Evolutionary conservation across 2,329 filamentous ascomycete species (phyloP), one percentile per base, ranked within the genome.

Genomic region (Elsinoe australis): DNA sequence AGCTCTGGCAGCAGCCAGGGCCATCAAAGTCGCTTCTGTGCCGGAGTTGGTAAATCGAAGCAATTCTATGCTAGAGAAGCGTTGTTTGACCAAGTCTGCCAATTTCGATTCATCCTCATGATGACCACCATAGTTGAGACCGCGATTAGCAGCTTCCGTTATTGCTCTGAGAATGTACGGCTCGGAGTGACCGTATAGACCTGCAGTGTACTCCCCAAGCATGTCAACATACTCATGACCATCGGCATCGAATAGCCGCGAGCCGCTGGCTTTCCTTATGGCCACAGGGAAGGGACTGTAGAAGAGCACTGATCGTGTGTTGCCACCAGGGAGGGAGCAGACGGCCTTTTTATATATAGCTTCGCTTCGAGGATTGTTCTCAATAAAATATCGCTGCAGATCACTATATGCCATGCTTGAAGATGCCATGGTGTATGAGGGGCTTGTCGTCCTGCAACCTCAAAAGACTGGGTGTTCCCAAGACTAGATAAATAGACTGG

Each of bases 11-110:
- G 69, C 71, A 3, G 71, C 73, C 1, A 83, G 58, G 2, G 78
- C 78, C 57, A 79, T 74, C 4, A 78, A 66, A 44, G 79, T 83
- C 3, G 79, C 78, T 59, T 83, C 80, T 0, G 80, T 84, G 2
- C 80, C 80, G 0, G 77, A 80, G 60, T 83, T 83, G 33, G 75
- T 72, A 60, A 83, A 82, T 1, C 80, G 70, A 3, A 82, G 63
- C 9, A 70, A 67, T 5, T 79, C 76, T 4, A 82, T 63, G 7
- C 56, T 55, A 24, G 38, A 24, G 54, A 83, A 82, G 3, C 79
- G 69, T 7, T 63, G 55, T 49, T 70, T 73, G n/a, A 83, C 58
- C n/a, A 71, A 58, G 7, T 62, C 56, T 0, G 79, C 80, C 17
- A 78, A 66, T 12, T 66, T 54, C 6, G 67, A 63, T 60, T 84